Conservation (phyloP, 2,329 filamentous ascomycete genomes). For the Blastomyces gilchristii region DNA sequence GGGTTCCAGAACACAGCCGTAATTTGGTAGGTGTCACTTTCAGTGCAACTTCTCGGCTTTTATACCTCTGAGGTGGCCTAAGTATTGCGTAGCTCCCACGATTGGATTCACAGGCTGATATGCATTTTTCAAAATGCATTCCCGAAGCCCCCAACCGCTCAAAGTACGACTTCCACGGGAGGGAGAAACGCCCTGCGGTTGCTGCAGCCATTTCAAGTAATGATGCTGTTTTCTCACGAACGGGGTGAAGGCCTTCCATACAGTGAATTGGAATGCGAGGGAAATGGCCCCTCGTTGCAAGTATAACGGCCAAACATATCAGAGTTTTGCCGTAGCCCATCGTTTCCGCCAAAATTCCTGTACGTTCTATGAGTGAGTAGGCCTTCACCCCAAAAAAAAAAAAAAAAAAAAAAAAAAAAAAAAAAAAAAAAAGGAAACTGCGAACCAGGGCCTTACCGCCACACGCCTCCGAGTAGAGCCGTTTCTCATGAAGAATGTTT, state of each 20-base stretch:
- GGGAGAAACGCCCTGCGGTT: slow-evolving; percentile 52
- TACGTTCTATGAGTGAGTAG: slow-evolving; percentile 6
- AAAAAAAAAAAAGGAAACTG: not conserved
- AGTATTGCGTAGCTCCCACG: slow-evolving; percentile 51
- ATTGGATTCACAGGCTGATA: slow-evolving; percentile 48
- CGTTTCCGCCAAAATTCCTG: slow-evolving; percentile 38
- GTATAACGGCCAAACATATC: slow-evolving; percentile 67
- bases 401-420: too few species aligned
- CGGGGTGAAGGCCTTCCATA: slow-evolving; percentile 32
- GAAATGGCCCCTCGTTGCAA: slow-evolving; percentile 62
- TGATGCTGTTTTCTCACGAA: slow-evolving; percentile 46
- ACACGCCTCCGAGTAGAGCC: slow-evolving; percentile 60
- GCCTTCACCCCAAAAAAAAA: too few species aligned
- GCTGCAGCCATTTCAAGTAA: slow-evolving; percentile 68
- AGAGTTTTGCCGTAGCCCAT: slow-evolving; percentile 69
- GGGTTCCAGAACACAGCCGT: slow-evolving; percentile 43
- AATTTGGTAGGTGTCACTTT: not conserved
- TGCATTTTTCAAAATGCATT: slow-evolving; percentile 45
- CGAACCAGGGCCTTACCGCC: slow-evolving; percentile 48
- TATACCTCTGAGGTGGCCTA: slow-evolving; percentile 31
- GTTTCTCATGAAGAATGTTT: slow-evolving; percentile 53
- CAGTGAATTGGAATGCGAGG: slow-evolving; percentile 56
- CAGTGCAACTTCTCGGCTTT: slow-evolving; percentile 32
- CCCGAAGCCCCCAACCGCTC: slow-evolving; percentile 41
- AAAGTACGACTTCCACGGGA: slow-evolving; percentile 62